Base-by-base conservation (phyloP, 2,329 filamentous ascomycete species). In the Claviceps pazoutovae region DNA sequence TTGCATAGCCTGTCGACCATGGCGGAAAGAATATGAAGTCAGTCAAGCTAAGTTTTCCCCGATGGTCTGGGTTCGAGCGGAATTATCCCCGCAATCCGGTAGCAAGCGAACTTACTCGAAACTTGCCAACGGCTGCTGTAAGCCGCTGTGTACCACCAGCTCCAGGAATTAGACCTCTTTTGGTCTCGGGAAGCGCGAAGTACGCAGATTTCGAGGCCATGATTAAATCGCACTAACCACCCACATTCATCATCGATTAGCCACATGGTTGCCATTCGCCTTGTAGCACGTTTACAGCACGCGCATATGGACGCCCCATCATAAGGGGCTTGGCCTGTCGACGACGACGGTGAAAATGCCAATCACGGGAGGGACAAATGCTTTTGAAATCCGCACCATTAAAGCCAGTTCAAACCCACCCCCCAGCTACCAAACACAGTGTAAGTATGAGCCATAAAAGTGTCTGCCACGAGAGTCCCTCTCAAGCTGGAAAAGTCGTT, bases 351-450 rank as follows among this genome's bases (percentile, higher is more conserved):
- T 26, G 43, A n/a, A 11, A 19, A 17, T 9, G n/a, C 30, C 30
- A 45, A 39, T 19, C 37, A 43, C 6, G 23, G 19, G 41, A 46
- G 16, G 47, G 26, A 34, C 14, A 43, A 42, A 26, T 36, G 17
- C 21, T 21, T n/a, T 23, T 21, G 13, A 7, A 45, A 26, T 41
- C 61, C 58, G 61, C 60, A 73, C 70, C 58, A 70, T 69, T 34
- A 76, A 62, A 4, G 72, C 72, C 43, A 76, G 59, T 53, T 76
- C 74, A 50, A 74, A 76, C 5, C 74, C 74, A 14, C 74, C 73
- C 34, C 73, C 73, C 34, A 76, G 66, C 72, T 73, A 49, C 50
- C 52, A 54, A 51, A 46, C 45, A 45, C 51, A 51, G 46, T 46
- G 48, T 55, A 36, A 61, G 50, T 42, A 36, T 21, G 13, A 44